Conservation (phyloP, 768 basidiomycete genomes). For the Ramaria sp. region DNA sequence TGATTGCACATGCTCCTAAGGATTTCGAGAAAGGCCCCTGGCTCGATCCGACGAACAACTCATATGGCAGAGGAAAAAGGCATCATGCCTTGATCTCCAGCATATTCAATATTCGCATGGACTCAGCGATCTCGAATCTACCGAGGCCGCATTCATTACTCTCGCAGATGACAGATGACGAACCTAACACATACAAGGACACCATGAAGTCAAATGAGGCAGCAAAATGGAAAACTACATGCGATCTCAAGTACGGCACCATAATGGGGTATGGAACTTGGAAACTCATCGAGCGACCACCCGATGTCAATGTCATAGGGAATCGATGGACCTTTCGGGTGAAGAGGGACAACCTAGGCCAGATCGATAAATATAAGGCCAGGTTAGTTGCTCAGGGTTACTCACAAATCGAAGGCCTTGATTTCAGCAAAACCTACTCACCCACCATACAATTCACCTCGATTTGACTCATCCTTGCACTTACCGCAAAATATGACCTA, state of each 20-base stretch:
- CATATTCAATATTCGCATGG: no score
- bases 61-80: no score
- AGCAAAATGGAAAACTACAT: neutral
- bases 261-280: slow-evolving; percentile 14
- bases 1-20: no score
- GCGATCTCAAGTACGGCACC: neutral
- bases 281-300: slow-evolving; percentile 13
- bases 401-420: slow-evolving; percentile 21
- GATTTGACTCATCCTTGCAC: slow-evolving; percentile 24
- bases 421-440: slow-evolving; percentile 16
- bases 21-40: no score
- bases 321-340: slow-evolving; percentile 20
- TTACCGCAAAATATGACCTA: slow-evolving; percentile 24
- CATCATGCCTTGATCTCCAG: no score
- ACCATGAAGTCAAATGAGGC: slow-evolving; percentile 3
- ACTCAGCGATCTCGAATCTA: neutral
- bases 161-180: neutral
- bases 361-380: slow-evolving; percentile 15
- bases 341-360: slow-evolving; percentile 17
- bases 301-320: slow-evolving; percentile 13
- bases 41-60: no score
- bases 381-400: slow-evolving; percentile 27
- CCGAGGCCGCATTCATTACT: neutral
- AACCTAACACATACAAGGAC: slow-evolving; percentile 7
- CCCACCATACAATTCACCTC: slow-evolving; percentile 15